These are phyloP conservation scores for Pulveroboletus sp. DNA, from an alignment of 1,284 basidiomycete genomes.

Conservation along the genomic window DNA sequence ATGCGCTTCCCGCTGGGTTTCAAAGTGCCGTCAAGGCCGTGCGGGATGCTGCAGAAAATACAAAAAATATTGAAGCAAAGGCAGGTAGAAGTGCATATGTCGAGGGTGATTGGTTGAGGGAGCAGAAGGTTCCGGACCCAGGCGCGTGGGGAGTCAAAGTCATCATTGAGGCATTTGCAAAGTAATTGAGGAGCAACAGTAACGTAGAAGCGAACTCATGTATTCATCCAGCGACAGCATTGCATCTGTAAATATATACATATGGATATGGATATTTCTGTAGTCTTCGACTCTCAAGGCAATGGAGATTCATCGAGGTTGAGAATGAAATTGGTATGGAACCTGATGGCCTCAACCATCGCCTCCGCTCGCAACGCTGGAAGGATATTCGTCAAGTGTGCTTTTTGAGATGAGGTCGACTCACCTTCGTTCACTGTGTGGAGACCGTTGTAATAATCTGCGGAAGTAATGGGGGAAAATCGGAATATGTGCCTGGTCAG, in stretches of 20 bases:
- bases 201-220: not conserved
- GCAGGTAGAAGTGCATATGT: constrained; percentile 91
- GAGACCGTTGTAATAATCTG: constrained; percentile 35
- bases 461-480: constrained; percentile 31
- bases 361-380: constrained; percentile 19
- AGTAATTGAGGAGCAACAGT: not conserved
- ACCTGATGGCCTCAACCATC: constrained; percentile 21
- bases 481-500: constrained; percentile 46
- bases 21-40: constrained; percentile 60
- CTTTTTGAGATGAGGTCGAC: not conserved
- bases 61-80: constrained; percentile 76
- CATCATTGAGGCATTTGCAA: constrained; percentile 58
- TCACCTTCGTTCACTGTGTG: constrained; percentile 50
- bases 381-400: not conserved
- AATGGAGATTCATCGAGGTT: constrained; percentile 24
- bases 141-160: constrained; percentile 87
- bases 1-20: constrained; percentile 40
- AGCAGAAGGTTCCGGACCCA: constrained; percentile 77
- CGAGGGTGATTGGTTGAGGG: constrained; percentile 65
- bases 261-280: not conserved
- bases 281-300: not conserved
- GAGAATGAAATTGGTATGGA: constrained; percentile 26
- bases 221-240: not conserved
- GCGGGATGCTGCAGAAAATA: constrained; percentile 66
- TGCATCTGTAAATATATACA: not conserved